Evolutionary conservation across 306 rosid species (phyloP), one percentile per base, ranked within the genome.

Genomic region (Pterocarpus macrocarpus): DNA sequence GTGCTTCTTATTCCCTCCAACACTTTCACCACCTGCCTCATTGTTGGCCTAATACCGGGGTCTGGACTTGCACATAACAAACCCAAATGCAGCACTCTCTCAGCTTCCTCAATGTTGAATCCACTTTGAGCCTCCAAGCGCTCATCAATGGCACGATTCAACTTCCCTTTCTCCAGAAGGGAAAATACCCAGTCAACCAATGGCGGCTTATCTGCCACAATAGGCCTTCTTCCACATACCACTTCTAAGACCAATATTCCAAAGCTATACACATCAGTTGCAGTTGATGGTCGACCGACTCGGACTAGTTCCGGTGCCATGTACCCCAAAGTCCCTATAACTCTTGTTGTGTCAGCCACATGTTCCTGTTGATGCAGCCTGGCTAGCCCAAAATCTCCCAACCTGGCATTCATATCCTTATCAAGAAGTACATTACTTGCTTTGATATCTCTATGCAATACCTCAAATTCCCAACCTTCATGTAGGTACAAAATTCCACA

Each of bases 401-500:
- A 76, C 62, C 93, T 86, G 1, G 91, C 94, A 74, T 90, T 91
- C 93, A 88, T 87, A 49, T 93, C 93, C 78, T 85, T 90, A 68
- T 90, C 94, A 52, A 88, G 92, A 2, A 93, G 70, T 45, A 93
- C 92, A 81, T 93, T 93, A 71, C 91, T 82, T 9, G 94, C 67
- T 82, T 91, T 93, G 49, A 91, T 86, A 63, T 93, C 96, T 80
- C 96, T 86, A 57, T 91, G 97, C 72, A 93, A 85, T 56, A 94
- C 93, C 88, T 88, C 86, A 79, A 82, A 80, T 62, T 92, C 98
- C 94, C 95, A 94, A 50, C 92, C 95, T 58, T 89, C 95, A 17
- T 93, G 97, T 66, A 91, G 87, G 75, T 94, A 91, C 43, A 85
- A 64, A 11, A 91, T 38, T 72, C 95, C 98, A 57, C 57, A n/a